These are phyloP conservation scores for Phytopythium litorale DNA, from an alignment of 352 stramenopile genomes.

Conservation along the genomic window DNA sequence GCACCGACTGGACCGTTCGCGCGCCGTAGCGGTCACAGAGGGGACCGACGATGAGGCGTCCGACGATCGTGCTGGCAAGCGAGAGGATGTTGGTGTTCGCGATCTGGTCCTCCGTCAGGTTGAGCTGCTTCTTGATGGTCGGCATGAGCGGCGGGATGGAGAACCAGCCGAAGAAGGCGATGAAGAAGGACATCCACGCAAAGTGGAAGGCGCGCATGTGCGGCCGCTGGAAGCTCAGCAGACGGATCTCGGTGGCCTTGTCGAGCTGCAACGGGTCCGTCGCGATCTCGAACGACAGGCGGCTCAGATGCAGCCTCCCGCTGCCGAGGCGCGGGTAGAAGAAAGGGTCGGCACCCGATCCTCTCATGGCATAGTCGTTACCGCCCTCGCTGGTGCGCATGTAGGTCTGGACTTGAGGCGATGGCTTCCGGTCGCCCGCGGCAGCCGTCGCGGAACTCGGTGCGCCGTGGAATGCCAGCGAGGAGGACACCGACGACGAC, in stretches of 20 bases:
- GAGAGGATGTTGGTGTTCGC: slow-evolving; percentile 85
- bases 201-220: slow-evolving; percentile 77
- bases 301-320: background rate
- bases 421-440: too few relatives aligned
- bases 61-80: slow-evolving; percentile 83
- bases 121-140: slow-evolving; percentile 79
- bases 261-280: slow-evolving; percentile 32
- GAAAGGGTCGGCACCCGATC: too few relatives aligned
- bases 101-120: slow-evolving; percentile 82
- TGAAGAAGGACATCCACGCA: slow-evolving; percentile 90
- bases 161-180: slow-evolving; percentile 93
- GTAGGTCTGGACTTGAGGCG: too few relatives aligned
- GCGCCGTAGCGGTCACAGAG: slow-evolving; percentile 90
- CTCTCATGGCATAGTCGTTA: too few relatives aligned
- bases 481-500: too few relatives aligned
- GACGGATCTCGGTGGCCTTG: slow-evolving; percentile 19
- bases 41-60: slow-evolving; percentile 88
- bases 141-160: slow-evolving; percentile 88
- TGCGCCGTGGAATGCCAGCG: too few relatives aligned
- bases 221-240: slow-evolving; percentile 19
- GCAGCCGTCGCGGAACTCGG: too few relatives aligned
- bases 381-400: too few relatives aligned
- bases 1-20: slow-evolving; percentile 55
- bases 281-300: slow-evolving; percentile 19
- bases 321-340: too few relatives aligned